Percentiles rank a stretch among this genome's conserved stretches.
Evolutionary conservation across 805 yeast species (phyloP).

Genomic region (Saturnispora kantuleensis): DNA sequence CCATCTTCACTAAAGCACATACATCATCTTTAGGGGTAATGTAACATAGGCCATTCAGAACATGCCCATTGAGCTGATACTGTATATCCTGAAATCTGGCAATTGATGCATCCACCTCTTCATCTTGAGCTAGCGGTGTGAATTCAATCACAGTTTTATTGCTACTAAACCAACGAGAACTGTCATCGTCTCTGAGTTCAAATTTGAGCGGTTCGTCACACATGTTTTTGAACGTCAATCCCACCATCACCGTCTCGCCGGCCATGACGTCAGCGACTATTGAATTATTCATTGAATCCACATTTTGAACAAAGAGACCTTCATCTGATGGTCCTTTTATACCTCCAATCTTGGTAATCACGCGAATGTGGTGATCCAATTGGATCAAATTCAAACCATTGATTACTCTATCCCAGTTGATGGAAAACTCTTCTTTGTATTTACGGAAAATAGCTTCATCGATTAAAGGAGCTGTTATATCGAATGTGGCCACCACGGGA

Average conservation of each 20-base stretch:
- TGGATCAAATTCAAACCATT: constrained; percentile 29
- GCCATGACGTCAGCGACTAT: constrained; percentile 1
- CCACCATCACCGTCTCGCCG: constrained; percentile 10
- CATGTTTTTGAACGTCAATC: constrained; percentile 26
- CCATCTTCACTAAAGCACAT: constrained; percentile 6
- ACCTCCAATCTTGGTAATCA: constrained; percentile 1
- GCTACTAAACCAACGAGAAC: constrained; percentile 13
- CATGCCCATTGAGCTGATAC: not conserved
- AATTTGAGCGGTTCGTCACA: constrained; percentile 31
- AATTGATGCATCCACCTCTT: constrained; percentile 6
- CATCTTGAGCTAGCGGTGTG: not conserved
- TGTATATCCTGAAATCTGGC: constrained; percentile 1
- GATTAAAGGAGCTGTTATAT: constrained; percentile 25
- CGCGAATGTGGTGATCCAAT: constrained; percentile 21
- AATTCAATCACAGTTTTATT: constrained; percentile 11
- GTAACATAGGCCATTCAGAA: not conserved
- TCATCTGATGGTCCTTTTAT: not conserved
- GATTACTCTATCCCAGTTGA: constrained; percentile 18
- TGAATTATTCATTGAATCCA: not conserved
- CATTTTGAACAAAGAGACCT: not conserved
- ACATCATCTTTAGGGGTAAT: constrained; percentile 3
- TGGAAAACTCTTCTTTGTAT: constrained; percentile 25
- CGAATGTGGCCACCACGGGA: constrained; percentile 38
- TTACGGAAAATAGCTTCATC: constrained; percentile 31
- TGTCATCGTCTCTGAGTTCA: constrained; percentile 28